These are phyloP conservation scores for Cerrena zonata DNA, from an alignment of 1,284 basidiomycete genomes.

Conservation along the genomic window DNA sequence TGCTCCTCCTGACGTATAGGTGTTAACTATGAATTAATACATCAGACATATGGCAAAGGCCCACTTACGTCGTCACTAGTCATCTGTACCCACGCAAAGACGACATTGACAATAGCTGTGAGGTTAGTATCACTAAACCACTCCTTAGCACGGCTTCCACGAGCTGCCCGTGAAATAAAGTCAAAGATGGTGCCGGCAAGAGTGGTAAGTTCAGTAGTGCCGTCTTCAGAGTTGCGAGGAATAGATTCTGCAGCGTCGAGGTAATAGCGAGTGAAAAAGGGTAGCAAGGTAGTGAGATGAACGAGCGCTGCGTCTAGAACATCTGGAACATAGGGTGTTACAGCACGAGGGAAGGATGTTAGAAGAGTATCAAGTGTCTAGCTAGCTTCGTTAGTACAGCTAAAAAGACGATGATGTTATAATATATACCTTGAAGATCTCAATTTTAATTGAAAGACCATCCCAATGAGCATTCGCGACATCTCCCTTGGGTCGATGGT, in stretches of 20 bases:
- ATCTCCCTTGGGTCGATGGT: conserved; percentile 59
- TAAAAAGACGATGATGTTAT: conserved; percentile 3
- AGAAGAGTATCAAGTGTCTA: conserved; percentile 74
- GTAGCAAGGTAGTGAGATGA: conserved; percentile 64
- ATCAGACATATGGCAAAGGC: conserved; percentile 19
- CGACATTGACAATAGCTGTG: conserved; percentile 48
- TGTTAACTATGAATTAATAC: background rate
- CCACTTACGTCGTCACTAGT: conserved; percentile 83
- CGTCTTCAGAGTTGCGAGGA: conserved; percentile 68
- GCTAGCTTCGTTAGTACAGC: conserved; percentile 9
- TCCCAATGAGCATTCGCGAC: conserved; percentile 67
- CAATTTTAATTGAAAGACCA: conserved; percentile 65
- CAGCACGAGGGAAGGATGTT: conserved; percentile 66
- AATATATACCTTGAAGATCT: conserved; percentile 68
- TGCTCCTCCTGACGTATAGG: conserved; percentile 66
- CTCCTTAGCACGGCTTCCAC: conserved; percentile 56
- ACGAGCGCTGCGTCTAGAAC: conserved; percentile 58
- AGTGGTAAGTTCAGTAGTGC: conserved; percentile 69
- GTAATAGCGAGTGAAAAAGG: conserved; percentile 67
- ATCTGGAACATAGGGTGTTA: conserved; percentile 55
- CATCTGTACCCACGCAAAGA: conserved; percentile 80
- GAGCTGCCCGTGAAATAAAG: conserved; percentile 62
- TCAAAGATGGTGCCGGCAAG: conserved; percentile 78
- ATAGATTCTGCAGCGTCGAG: conserved; percentile 47
- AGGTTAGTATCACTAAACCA: conserved; percentile 58